Evolutionary conservation across 306 rosid species (phyloP), one percentile per base, ranked within the genome.

Genomic region (Sesbania bispinosa): DNA sequence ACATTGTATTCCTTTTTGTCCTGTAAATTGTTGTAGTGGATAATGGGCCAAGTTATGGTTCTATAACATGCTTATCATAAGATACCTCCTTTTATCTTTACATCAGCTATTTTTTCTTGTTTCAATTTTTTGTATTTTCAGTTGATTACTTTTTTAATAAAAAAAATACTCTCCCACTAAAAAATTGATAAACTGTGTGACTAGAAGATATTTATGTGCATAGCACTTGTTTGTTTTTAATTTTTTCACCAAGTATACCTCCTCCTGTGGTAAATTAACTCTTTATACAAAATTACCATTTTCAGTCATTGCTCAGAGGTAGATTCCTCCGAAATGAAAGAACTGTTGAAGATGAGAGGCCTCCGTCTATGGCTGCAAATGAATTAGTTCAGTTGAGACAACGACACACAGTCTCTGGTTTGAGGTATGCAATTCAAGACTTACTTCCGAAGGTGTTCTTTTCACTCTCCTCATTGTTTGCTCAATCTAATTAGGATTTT

Each of bases 231-330:
- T 30, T 7, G 57, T 29, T 42, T 35, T 13, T 7, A 7, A 6
- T 29, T 57, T 41, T 59, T 14, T 18, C 45, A 39, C 57, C 73
- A 47, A 32, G 52, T 75, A 70, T 58, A 13, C 27, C 15, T 62
- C 38, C 30, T 35, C 62, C 18, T 16, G 64, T n/a, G n/a, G n/a
- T n/a, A n/a, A n/a, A n/a, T 54, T 76, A 82, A 74, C 46, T 76
- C 52, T 77, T 86, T 79, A 85, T 77, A 19, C 62, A 47, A 36
- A 26, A 60, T 48, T 75, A 61, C 38, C 47, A 62, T 81, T 85
- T 84, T 59, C 92, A 95, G 99, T 91, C 97, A 64, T 79, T 95
- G 74, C 96, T 95, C 77, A 89, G 99, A 86, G 99, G 99, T 80
- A 89, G 99, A 81, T 95, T 95, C 86, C 87, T 95, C 77, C 85